Conservation (phyloP, 2,329 filamentous ascomycete genomes). For the Colletotrichum destructivum region DNA sequence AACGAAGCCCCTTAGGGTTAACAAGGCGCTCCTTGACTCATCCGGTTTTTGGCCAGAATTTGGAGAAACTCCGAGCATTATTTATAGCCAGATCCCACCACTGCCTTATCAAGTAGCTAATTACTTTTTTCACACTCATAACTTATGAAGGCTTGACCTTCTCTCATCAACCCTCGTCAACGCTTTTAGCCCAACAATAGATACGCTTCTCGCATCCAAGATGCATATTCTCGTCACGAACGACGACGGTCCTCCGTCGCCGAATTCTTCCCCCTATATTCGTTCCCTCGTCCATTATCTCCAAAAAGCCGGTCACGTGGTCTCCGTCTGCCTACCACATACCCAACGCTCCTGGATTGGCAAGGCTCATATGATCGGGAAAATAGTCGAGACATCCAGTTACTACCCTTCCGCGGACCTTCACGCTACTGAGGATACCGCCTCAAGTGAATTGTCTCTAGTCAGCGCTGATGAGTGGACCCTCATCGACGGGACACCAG, state of each 20-base stretch:
- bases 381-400: constrained; percentile 87
- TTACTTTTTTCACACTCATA: too few species aligned
- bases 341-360: constrained; percentile 97
- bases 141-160: too few species aligned
- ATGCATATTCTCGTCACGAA: constrained; percentile 81
- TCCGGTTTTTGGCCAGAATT: too few species aligned
- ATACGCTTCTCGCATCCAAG: constrained; percentile 42
- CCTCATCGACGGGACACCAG: constrained; percentile 85
- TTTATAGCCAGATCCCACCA: too few species aligned
- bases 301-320: constrained; percentile 82
- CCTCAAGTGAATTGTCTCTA: constrained; percentile 68
- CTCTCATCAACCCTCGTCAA: not conserved
- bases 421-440: constrained; percentile 72
- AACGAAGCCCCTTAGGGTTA: too few species aligned
- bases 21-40: too few species aligned
- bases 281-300: constrained; percentile 81
- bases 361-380: constrained; percentile 96
- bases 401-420: constrained; percentile 74
- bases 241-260: constrained; percentile 86
- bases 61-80: too few species aligned
- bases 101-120: too few species aligned
- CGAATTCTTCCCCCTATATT: constrained; percentile 84
- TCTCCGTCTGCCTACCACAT: constrained; percentile 92
- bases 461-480: constrained; percentile 81
- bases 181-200: constrained; percentile 2